Percentiles rank a stretch among this genome's conserved stretches.
phyloP scores from a whole-genome alignment of 345 rosid genomes.

The rapeseed (Brassica napus) region DNA sequence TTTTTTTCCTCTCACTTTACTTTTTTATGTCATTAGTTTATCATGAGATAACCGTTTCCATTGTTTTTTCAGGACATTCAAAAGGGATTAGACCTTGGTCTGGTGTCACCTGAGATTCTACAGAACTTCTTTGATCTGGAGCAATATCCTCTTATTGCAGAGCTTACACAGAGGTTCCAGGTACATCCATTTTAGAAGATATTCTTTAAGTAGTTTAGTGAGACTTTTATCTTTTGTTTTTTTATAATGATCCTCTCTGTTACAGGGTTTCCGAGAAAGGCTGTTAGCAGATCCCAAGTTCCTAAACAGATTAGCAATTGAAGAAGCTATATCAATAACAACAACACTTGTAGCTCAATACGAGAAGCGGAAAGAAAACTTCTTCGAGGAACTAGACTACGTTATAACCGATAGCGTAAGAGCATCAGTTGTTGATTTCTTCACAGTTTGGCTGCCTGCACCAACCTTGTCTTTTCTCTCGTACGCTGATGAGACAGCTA shows the following conservation, averaged over 20 bases:
- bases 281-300: slow-evolving; percentile 89
- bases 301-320: slow-evolving; percentile 85
- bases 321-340: slow-evolving; percentile 86
- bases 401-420: slow-evolving; percentile 85
- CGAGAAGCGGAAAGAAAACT: slow-evolving; percentile 80
- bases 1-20: not conserved
- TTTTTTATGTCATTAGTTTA: slow-evolving; percentile 12
- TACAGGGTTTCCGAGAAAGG: slow-evolving; percentile 95
- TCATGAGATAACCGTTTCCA: slow-evolving; percentile 4
- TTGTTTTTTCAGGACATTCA: slow-evolving; percentile 74
- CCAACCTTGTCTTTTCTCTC: slow-evolving; percentile 88
- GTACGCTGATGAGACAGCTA: slow-evolving; percentile 52
- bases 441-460: slow-evolving; percentile 94
- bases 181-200: slow-evolving; percentile 37
- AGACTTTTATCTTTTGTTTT: not conserved
- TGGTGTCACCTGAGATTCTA: slow-evolving; percentile 90
- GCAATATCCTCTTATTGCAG: slow-evolving; percentile 76
- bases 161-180: slow-evolving; percentile 85
- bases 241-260: slow-evolving; percentile 28
- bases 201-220: not conserved
- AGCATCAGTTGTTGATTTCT: slow-evolving; percentile 82
- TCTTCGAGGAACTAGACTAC: slow-evolving; percentile 90
- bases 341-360: slow-evolving; percentile 92
- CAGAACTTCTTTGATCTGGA: slow-evolving; percentile 92
- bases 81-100: slow-evolving; percentile 91